Base-by-base conservation (phyloP, 2,329 filamentous ascomycete genomes). In the Rhinocladiella similis region DNA sequence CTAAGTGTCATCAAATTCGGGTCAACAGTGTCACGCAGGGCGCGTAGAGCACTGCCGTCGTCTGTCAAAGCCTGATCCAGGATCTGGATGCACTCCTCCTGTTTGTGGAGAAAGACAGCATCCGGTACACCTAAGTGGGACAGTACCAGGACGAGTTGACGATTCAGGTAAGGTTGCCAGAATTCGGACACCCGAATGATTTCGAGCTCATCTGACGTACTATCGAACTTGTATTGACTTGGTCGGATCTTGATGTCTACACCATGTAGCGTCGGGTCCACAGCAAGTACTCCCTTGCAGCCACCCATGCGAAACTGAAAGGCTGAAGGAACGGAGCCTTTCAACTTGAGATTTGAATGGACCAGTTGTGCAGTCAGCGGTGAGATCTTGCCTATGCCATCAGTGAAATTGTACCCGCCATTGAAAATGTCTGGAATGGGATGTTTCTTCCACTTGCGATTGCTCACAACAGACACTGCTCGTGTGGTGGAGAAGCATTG, bases 341-440 rank as follows among this genome's bases (percentile, higher is more conserved):
- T 74, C 27, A 91, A 69, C 0, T 81, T 80, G 59, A 95, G 83
- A 62, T 94, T 88, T 13, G 83, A 76, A 7, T 86, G 82, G 43
- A 95, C 84, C 73, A 94, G 83, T 25, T 84, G 77, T 0, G 91
- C 89, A 19, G 96, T 76, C 57, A 90, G 86, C 0, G 73, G 74
- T 0, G 93, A 97, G n/a, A 99, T 90, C 68, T 91, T 95, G 1
- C 94, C 94, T 2, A 97, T 89, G 0, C 94, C 94, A 67, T 99
- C 94, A 0, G 89, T 94, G 69, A 97, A 99, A 58, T 78, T 88
- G 67, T 84, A 86, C 0, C 78, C 82, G 46, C 89, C 85, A 1
- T 80, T 79, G 56, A 85, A 77, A 18, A 97, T 82, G 62, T 97
- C 94, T 0, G 79, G 72, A 29, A 93, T 83, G 4, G 77, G 76